A percentile compares a stretch with the other conserved stretches of the same genome.
phyloP scores from a whole-genome alignment of 495 filamentous ascomycete species.

The Opeltia flavorubescens region DNA sequence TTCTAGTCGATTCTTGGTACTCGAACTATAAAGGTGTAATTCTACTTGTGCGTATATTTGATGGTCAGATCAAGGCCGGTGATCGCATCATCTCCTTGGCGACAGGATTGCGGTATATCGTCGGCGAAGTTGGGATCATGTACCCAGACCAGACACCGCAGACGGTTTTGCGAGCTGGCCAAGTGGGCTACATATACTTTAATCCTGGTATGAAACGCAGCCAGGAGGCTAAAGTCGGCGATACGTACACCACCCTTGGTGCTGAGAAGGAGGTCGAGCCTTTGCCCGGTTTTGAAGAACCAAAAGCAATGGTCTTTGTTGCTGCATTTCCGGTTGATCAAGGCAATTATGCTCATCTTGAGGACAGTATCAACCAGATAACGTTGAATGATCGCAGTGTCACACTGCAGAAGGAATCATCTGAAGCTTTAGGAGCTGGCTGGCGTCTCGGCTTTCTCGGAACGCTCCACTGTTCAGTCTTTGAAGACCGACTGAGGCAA shows the following conservation, averaged over 20 bases:
- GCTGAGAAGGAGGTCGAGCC: slow-evolving; percentile 62
- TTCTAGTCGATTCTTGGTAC: slow-evolving; percentile 97
- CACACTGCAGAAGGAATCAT: slow-evolving; percentile 83
- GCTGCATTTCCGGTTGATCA: slow-evolving; percentile 91
- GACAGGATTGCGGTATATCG: slow-evolving; percentile 72
- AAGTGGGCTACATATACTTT: slow-evolving; percentile 92
- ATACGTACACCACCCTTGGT: slow-evolving; percentile 82
- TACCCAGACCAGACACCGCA: slow-evolving; percentile 81
- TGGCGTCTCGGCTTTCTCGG: slow-evolving; percentile 94
- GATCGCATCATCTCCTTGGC: slow-evolving; percentile 74
- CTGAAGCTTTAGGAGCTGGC: slow-evolving; percentile 82
- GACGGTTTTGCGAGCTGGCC: slow-evolving; percentile 66
- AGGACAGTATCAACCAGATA: slow-evolving; percentile 89
- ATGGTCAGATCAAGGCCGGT: slow-evolving; percentile 69
- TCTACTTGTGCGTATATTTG: slow-evolving; percentile 80
- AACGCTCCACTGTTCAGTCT: slow-evolving; percentile 92
- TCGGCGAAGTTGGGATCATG: slow-evolving; percentile 96
- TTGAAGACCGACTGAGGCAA: slow-evolving; percentile 89
- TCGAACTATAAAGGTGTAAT: slow-evolving; percentile 90
- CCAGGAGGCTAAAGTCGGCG: slow-evolving; percentile 88
- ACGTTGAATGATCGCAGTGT: slow-evolving; percentile 91
- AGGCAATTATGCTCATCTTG: slow-evolving; percentile 68
- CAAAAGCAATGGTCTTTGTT: slow-evolving; percentile 97
- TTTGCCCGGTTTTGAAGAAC: slow-evolving; percentile 88
- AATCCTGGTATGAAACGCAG: slow-evolving; percentile 96